These are phyloP conservation scores for apple (Malus domestica) DNA, from an alignment of 306 rosid genomes.

Conservation along the genomic window ASM211411v1 NC_041805.1:33486001-33486500, in stretches of 20 bases:
- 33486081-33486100: not conserved
- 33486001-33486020: not conserved
- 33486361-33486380: not conserved
- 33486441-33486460: not conserved
- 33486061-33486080: not conserved
- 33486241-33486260: not conserved
- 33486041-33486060: not conserved
- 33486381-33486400: not conserved
- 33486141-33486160: not conserved
- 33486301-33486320: not conserved
- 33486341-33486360: not conserved
- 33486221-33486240: not conserved
- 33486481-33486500: not conserved
- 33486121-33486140: not conserved
- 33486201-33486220: too few relatives aligned
- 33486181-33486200: too few relatives aligned
- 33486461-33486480: not conserved
- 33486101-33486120: not conserved
- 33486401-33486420: not conserved
- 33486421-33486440: not conserved
- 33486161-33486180: not conserved
- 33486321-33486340: not conserved
- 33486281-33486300: not conserved
- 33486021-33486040: slow-evolving; percentile 1
- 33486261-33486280: not conserved